phyloP scores from a whole-genome alignment of 2,329 filamentous ascomycete genomes.

The Conoideocrella luteorostrata region DNA sequence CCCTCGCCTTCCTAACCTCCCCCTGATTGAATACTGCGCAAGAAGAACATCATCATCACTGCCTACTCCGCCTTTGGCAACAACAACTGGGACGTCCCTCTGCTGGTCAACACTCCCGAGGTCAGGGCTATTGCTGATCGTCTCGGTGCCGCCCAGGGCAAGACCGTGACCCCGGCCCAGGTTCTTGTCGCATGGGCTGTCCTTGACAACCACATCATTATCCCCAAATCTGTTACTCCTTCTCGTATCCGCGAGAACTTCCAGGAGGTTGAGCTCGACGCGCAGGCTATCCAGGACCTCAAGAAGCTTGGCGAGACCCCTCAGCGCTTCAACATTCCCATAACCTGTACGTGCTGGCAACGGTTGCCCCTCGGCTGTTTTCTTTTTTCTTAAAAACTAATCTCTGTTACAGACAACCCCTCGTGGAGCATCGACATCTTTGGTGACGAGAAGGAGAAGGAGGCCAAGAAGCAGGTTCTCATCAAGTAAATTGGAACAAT shows the following conservation, averaged over 20 bases:
- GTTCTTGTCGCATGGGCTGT: slow-evolving; percentile 52
- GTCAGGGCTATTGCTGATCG: slow-evolving; percentile 50
- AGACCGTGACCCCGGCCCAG: slow-evolving; percentile 35
- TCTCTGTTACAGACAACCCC: slow-evolving; percentile 33
- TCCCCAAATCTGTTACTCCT: slow-evolving; percentile 67
- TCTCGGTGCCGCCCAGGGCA: slow-evolving; percentile 25
- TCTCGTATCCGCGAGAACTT: slow-evolving; percentile 65
- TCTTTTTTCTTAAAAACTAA: slow-evolving; percentile 6
- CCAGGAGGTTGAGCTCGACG: slow-evolving; percentile 55
- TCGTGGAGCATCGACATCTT: slow-evolving; percentile 54
- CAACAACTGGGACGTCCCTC: slow-evolving; percentile 37
- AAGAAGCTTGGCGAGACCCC: slow-evolving; percentile 52
- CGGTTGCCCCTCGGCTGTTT: too few species aligned
- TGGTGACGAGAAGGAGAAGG: slow-evolving; percentile 45
- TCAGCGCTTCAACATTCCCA: slow-evolving; percentile 39
- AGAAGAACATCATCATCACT: slow-evolving; percentile 60
- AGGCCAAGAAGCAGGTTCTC: slow-evolving; percentile 41
- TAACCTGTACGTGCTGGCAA: slow-evolving; percentile 33
- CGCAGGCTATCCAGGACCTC: slow-evolving; percentile 53
- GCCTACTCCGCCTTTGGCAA: slow-evolving; percentile 55
- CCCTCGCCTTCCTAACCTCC: slow-evolving; percentile 52
- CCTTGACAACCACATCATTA: slow-evolving; percentile 59
- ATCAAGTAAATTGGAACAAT: slow-evolving; percentile 16
- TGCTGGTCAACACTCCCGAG: slow-evolving; percentile 51
- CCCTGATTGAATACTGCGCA: slow-evolving; percentile 53